Evolutionary conservation across 495 filamentous ascomycete species (phyloP), one percentile per base, ranked within the genome.

Genomic region (Aspergillus leporis): DNA sequence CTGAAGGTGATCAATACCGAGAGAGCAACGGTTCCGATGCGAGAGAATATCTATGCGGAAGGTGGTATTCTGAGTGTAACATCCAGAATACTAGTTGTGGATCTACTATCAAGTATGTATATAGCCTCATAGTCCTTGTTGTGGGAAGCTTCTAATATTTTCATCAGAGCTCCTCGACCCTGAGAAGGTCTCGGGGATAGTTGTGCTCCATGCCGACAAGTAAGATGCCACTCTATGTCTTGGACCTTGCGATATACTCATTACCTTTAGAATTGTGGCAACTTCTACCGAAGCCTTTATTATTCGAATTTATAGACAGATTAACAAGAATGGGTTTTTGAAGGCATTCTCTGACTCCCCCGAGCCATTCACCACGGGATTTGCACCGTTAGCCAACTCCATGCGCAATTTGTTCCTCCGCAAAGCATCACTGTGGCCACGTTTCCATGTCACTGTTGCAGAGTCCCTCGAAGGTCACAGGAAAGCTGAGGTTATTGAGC

Each of bases 41-140:
- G 84, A 64, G 90, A 97, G 75, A 93, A 91, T 73, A 87, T 97
- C 77, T 98, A 98, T 75, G 75, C 84, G 1, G 79, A 85, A 58
- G 94, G 94, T 25, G 94, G 94, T 53, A 90, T 98, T 69, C 90
- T 97, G 75, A 97, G 93, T 81, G 88, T 98, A 66, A 98, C 94
- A 30, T 96, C 91, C 38, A 90, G 93, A 63, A 98, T 98, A 61
- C 74, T 98, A 55, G 90, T 97, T 10, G 91, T 97, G 23, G 94
- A 98, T 75, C 78, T 98, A 54, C 72, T 98, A 59, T 94, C 91
- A 31, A 84, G 83, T 81, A 81, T 40, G 73, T 51, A 13, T 47
- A 12, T 23, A 32, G 14, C 10, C 25, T 14, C 51, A 18, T 21
- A 47, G 6, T 10, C 14, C n/a, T 16, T 25, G 31, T n/a, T 19